Base-by-base conservation (phyloP, 164 flowering plant genomes). In the Magnolia sinica region DNA sequence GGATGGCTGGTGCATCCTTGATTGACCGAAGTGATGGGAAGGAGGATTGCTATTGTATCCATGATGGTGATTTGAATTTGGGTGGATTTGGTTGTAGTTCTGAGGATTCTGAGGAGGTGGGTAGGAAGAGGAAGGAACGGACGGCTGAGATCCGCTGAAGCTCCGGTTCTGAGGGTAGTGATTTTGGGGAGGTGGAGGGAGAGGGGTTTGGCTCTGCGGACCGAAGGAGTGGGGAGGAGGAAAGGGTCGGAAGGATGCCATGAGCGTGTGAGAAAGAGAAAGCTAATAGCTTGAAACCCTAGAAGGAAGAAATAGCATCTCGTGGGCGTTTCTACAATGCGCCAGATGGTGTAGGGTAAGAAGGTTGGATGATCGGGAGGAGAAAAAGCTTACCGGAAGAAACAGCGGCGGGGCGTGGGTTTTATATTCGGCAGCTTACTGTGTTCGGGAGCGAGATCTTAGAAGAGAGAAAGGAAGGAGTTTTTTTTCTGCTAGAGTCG, bases 161-260 rank as follows among this genome's bases (percentile, higher is more conserved):
- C 84, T 86, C 86, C 87, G 86, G 55, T 73, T 83, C 68, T 85
- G 91, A 64, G 86, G 68, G 71, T 79, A 81, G 83, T 19, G 79
- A 85, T 3, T 78, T 81, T 50, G 80, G 84, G 1, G 77, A 78
- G 18, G 76, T 76, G 79, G 73, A 24, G 55, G 70, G 9, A 79
- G 73, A 71, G 86, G 80, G 73, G 78, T 84, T 49, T 86, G 89
- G 70, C 71, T 83, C 6, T 87, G 80, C 7, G 90, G 86, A 65
- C 80, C 79, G 20, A 85, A 85, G 1, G 89, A 77, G 71, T 83
- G 93, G 22, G 92, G 91, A 67, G 80, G 91, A 58, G 79, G 76
- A 27, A 83, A 87, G 13, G 92, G 92, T 84, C 94, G 76, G 70
- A 84, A 91, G 1, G 97, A 92, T 6, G 93, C 93, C 97, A 92